A percentile compares a stretch with the other conserved stretches of the same genome.
Conservation (phyloP, 257 asterid genomes). For the Solanum commersonii region DNA sequence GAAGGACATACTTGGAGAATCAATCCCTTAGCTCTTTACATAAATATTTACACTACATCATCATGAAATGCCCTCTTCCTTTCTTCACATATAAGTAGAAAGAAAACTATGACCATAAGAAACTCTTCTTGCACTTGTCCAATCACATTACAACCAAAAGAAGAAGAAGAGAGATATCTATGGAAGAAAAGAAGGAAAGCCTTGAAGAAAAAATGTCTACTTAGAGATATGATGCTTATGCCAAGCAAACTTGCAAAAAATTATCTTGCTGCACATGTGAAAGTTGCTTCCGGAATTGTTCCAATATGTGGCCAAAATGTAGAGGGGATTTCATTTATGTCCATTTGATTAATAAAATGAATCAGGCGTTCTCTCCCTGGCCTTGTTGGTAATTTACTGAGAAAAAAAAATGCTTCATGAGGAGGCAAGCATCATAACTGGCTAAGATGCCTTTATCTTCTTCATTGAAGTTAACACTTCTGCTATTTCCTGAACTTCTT, state of each 20-base stretch:
- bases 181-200: background rate
- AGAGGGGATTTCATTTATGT: background rate
- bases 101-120: background rate
- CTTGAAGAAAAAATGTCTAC: background rate
- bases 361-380: background rate
- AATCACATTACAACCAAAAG: background rate
- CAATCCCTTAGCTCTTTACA: background rate
- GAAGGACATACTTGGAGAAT: background rate
- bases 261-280: background rate
- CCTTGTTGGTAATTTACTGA: background rate
- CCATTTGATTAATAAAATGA: background rate
- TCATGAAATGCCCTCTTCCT: background rate
- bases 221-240: background rate
- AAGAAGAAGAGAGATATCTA: background rate
- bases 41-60: background rate
- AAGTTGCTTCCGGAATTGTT: background rate
- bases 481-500: background rate
- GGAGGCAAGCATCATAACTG: background rate
- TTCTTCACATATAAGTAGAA: background rate
- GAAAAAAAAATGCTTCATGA: background rate
- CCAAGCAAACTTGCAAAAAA: background rate
- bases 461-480: background rate
- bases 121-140: background rate
- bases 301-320: background rate
- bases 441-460: background rate